Evolutionary conservation across 2,329 filamentous ascomycete genomes (phyloP), one percentile per base, ranked within the genome.

Genomic region (Ceratocystis alfenasii): DNA sequence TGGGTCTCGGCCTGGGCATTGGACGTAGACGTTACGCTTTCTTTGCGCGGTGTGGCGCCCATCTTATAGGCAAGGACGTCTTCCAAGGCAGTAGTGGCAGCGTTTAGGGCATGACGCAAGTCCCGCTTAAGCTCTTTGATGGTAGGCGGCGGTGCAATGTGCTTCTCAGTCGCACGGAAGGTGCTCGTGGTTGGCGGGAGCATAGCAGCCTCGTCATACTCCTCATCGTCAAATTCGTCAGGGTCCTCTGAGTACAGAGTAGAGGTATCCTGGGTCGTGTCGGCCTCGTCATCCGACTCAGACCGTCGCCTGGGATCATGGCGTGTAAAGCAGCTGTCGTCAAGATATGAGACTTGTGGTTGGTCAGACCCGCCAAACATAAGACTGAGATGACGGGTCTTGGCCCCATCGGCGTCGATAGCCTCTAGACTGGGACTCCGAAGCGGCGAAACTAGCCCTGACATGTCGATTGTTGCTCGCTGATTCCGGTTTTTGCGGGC

Each of bases 101-200:
- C 86, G 50, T 82, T 79, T 22, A 99, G 78, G 5, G 87, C 82
- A 67, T 83, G 82, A 63, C 87, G 92, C 55, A 85, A 75, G 25
- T 83, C 80, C 17, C 75, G 71, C 72, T 93, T 89, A 66, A 99
- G 81, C 68, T 93, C 87, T 62, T 84, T 80, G 69, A 93, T 84
- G 67, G 94, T 88, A 7, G 94, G 94, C 48, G 92, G 90, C 63
- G 88, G 93, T 10, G 90, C 85, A 25, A 95, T 81, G 66, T 87
- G 86, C 71, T 91, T 89, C 68, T 90, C 87, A 70, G 88, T 87
- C 72, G 91, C 86, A 70, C 89, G 91, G 75, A 97, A 99, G 2
- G 94, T 99, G 80, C 92, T 96, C 50, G 93, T 90, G 0, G 94
- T 99, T 0, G 94, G 94, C n/a, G 94, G 93, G 2, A 96, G 84